Evolutionary conservation across 164 flowering plant species (phyloP), one percentile per base, ranked within the genome.

Genomic region (Vitis cinerea): DNA sequence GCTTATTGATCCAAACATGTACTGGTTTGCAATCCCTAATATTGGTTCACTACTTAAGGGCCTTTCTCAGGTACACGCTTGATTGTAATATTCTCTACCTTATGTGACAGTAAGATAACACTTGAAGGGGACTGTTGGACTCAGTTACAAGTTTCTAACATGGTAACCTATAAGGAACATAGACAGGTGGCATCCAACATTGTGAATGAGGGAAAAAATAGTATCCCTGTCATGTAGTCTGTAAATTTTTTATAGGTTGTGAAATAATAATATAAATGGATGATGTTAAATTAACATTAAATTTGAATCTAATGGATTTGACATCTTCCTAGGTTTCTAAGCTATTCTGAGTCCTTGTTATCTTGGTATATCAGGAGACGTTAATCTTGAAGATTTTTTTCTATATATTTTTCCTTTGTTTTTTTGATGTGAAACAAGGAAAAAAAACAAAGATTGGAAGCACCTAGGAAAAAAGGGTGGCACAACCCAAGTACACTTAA

Each of bases 21-120:
- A 91, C 71, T 93, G 99, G 99, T 93, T 93, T 77, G 84, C 98
- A 30, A 93, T 95, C 80, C 99, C 99, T 69, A 88, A 79, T 78
- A 85, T 93, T 77, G 98, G 98, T 67, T 79, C 85, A 31, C 65
- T 93, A 61, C 92, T 93, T 51, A 95, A 95, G 76, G 93, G 97
- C 48, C 88, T 95, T 44, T 83, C 90, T 49, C 97, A 93, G 97
- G 98, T 93, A 89, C 48, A 23, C 19, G 55, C 52, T 63, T 56
- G 11, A 6, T 13, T 71, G 9, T 48, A 51, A 37, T 12, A 2
- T 63, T 54, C 14, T 48, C 10, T 17, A 12, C 8, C 48, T 17
- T 27, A 3, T 67, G n/a, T 6, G 15, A 10, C 37, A 17, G 9
- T 9, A 47, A 30, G n/a, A 16, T 47, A 23, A 13, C 44, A 29